phyloP scores from a whole-genome alignment of 306 rosid genomes.

The Myrica gale region DNA sequence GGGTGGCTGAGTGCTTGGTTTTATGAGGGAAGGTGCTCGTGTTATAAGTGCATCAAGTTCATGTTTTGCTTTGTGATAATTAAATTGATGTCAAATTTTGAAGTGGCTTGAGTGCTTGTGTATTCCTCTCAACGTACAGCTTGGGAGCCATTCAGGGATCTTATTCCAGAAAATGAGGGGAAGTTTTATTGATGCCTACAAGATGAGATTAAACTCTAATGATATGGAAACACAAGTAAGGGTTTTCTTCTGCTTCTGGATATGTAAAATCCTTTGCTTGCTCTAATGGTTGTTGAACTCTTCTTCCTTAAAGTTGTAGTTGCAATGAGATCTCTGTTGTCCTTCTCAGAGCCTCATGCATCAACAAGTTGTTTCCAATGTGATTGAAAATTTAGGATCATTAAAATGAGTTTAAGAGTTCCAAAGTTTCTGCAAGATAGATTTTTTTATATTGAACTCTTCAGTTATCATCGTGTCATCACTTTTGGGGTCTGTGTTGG shows the following conservation, averaged over 20 bases:
- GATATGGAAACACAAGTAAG: conserved; percentile 76
- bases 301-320: neutral
- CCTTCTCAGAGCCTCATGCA: conserved; percentile 9
- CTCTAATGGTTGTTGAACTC: conserved; percentile 10
- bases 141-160: conserved; percentile 92
- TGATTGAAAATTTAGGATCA: conserved; percentile 18
- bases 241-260: conserved; percentile 23
- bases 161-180: conserved; percentile 82
- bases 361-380: neutral
- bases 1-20: no score
- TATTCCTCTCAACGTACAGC: conserved; percentile 44
- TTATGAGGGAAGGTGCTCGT: neutral
- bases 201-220: conserved; percentile 77
- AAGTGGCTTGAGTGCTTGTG: conserved; percentile 31
- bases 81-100: neutral
- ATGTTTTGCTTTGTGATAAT: conserved; percentile 13
- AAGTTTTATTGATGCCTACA: conserved; percentile 70
- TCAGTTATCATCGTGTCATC: neutral
- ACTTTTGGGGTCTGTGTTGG: neutral
- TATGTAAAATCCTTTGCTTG: conserved; percentile 3
- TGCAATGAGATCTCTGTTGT: conserved; percentile 18
- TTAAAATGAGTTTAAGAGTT: neutral
- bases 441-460: neutral
- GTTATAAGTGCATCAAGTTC: neutral
- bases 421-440: neutral